Conservation (phyloP, 441 rosid genomes). For the Gossypium davidsonii region DNA sequence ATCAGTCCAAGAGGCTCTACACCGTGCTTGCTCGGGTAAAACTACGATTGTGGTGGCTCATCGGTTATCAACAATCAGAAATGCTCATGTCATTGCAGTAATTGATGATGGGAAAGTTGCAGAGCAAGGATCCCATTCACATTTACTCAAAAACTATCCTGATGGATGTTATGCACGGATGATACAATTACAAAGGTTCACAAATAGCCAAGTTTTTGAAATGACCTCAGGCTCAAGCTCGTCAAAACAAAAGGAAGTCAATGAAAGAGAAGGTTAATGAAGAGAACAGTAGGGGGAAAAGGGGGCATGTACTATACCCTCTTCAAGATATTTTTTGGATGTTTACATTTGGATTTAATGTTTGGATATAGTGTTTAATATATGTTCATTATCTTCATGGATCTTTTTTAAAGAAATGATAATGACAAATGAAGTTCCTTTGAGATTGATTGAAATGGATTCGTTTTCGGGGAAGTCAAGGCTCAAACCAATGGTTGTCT, state of each 20-base stretch:
- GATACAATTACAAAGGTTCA: constrained; percentile 95
- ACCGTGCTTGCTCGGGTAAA: constrained; percentile 80
- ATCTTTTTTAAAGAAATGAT: constrained; percentile 29
- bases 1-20: constrained; percentile 89
- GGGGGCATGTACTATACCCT: constrained; percentile 25
- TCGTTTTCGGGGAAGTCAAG: too few species aligned
- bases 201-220: constrained; percentile 79
- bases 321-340: constrained; percentile 29
- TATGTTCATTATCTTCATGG: constrained; percentile 34
- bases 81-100: constrained; percentile 81
- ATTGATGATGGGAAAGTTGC: constrained; percentile 93
- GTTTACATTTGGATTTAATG: constrained; percentile 24
- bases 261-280: constrained; percentile 45
- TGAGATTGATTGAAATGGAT: constrained; percentile 10
- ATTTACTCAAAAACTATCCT: constrained; percentile 77
- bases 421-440: constrained; percentile 20
- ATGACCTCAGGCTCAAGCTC: constrained; percentile 83
- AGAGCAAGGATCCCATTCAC: constrained; percentile 92
- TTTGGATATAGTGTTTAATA: constrained; percentile 44
- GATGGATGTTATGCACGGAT: constrained; percentile 89
- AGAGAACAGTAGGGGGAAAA: constrained; percentile 14
- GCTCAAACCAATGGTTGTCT: neutral
- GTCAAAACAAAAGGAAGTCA: constrained; percentile 58
- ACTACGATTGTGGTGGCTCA: constrained; percentile 91
- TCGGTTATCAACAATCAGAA: constrained; percentile 77